Percentiles rank a stretch among this genome's conserved stretches.
Conservation (phyloP, 495 filamentous ascomycete species). For the Talaromyces ruber region DNA sequence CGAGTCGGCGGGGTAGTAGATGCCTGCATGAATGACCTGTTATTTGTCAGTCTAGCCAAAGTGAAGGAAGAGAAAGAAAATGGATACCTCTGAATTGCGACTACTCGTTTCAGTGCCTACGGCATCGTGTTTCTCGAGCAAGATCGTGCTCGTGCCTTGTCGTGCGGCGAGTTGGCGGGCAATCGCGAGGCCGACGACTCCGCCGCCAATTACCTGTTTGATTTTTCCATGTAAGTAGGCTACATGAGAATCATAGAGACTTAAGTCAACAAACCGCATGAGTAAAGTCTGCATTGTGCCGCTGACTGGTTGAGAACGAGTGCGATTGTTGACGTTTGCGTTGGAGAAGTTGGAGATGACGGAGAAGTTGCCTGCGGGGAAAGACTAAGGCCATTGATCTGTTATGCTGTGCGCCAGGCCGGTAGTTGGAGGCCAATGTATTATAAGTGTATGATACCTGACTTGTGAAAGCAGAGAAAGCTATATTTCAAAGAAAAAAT, state of each 20-base stretch:
- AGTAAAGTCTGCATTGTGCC: conserved; percentile 59
- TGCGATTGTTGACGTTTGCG: conserved; percentile 13
- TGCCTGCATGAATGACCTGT: conserved; percentile 88
- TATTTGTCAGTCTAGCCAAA: neutral
- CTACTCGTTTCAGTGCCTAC: conserved; percentile 88
- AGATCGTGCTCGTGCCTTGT: conserved; percentile 57
- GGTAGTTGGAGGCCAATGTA: neutral
- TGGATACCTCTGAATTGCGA: conserved; percentile 75
- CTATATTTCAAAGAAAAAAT: neutral
- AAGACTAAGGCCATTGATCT: neutral
- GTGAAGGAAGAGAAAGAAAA: neutral
- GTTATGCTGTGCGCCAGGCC: neutral
- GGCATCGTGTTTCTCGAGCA: conserved; percentile 71
- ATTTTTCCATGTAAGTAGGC: conserved; percentile 3
- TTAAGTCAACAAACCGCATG: conserved; percentile 54
- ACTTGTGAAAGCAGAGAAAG: neutral
- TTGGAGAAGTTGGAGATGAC: conserved; percentile 6
- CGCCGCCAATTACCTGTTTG: conserved; percentile 72
- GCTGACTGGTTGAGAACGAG: conserved; percentile 28
- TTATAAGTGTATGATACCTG: neutral
- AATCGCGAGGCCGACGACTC: conserved; percentile 86
- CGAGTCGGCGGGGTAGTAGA: conserved; percentile 73
- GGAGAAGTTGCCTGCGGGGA: neutral
- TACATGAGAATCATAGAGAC: neutral
- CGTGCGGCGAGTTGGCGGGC: conserved; percentile 63